phyloP scores from a whole-genome alignment of 2,329 filamentous ascomycete species.

The Xylaria multiplex region DNA sequence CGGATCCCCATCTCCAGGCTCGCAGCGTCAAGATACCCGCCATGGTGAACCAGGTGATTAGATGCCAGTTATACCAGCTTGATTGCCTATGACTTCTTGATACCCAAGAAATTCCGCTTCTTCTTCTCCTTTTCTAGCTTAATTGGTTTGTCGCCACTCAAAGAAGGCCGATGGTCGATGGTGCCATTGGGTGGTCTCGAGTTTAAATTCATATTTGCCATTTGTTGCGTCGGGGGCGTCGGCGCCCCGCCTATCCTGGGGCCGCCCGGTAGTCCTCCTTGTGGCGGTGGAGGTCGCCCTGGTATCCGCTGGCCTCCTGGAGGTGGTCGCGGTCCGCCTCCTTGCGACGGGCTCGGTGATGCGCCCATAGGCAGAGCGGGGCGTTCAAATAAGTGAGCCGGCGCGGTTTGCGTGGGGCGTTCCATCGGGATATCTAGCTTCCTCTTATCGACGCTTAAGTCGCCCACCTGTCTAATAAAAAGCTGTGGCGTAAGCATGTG shows the following conservation, averaged over 20 bases:
- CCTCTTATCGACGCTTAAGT: conserved; percentile 79
- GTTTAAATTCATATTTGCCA: conserved; percentile 65
- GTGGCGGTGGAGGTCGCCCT: conserved; percentile 45
- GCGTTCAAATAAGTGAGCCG: conserved; percentile 85
- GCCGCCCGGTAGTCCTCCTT: conserved; percentile 51
- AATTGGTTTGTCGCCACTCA: conserved; percentile 53
- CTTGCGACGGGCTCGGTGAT: conserved; percentile 41
- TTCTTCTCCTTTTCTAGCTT: conserved; percentile 70
- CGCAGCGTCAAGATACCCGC: not conserved
- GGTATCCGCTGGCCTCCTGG: conserved; percentile 46
- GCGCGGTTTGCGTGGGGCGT: conserved; percentile 80
- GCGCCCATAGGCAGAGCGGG: conserved; percentile 58
- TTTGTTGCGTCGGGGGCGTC: conserved; percentile 63
- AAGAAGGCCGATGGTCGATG: conserved; percentile 37
- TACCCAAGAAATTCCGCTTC: conserved; percentile 66
- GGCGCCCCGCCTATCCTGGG: conserved; percentile 46
- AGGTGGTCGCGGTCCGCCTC: conserved; percentile 44
- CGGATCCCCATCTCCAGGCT: not conserved
- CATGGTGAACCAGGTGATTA: not conserved
- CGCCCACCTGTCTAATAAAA: conserved; percentile 83
- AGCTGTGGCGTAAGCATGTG: conserved; percentile 91
- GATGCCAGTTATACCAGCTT: not conserved
- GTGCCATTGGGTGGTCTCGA: conserved; percentile 44
- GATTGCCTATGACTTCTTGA: conserved; percentile 60
- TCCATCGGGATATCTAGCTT: conserved; percentile 84